A percentile compares a stretch with the other conserved stretches of the same genome.
Evolutionary conservation across 768 basidiomycete genomes (phyloP).

Genomic region (Chalciporus sphaerocephalus): DNA sequence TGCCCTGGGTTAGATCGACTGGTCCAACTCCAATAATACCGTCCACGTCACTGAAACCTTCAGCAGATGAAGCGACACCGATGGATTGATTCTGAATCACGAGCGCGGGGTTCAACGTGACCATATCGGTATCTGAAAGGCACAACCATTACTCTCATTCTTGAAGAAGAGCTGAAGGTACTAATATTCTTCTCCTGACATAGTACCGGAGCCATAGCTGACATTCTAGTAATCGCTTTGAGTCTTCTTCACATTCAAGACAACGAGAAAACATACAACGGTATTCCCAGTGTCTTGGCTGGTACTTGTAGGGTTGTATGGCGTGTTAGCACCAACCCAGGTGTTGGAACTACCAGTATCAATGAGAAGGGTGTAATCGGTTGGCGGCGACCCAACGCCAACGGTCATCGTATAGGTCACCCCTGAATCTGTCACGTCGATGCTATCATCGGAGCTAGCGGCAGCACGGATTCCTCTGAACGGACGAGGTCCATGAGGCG

Average conservation of each 20-base stretch:
- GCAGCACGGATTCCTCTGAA: constrained; percentile 19
- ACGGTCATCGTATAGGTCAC: constrained; percentile 54
- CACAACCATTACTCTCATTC: neutral
- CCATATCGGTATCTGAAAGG: constrained; percentile 41
- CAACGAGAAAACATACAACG: constrained; percentile 27
- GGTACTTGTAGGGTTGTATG: constrained; percentile 44
- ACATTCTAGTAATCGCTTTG: constrained; percentile 36
- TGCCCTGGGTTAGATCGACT: constrained; percentile 43
- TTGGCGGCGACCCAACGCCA: constrained; percentile 48
- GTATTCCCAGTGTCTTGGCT: constrained; percentile 38
- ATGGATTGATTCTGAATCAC: constrained; percentile 46
- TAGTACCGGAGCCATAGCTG: constrained; percentile 51
- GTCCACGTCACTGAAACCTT: constrained; percentile 45
- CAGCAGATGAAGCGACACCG: constrained; percentile 41
- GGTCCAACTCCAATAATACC: constrained; percentile 56
- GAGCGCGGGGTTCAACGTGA: constrained; percentile 38
- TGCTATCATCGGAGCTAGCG: constrained; percentile 23
- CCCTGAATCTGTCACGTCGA: constrained; percentile 55
- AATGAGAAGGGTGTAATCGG: constrained; percentile 49
- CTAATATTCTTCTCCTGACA: constrained; percentile 51
- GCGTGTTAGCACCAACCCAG: constrained; percentile 51
- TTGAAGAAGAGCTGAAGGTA: neutral
- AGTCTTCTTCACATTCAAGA: neutral
- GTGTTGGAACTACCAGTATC: constrained; percentile 57
- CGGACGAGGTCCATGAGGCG: constrained; percentile 49